These are phyloP conservation scores for Trichosporon ovoides DNA, from an alignment of 1,284 basidiomycete genomes.

Conservation along the genomic window DNA sequence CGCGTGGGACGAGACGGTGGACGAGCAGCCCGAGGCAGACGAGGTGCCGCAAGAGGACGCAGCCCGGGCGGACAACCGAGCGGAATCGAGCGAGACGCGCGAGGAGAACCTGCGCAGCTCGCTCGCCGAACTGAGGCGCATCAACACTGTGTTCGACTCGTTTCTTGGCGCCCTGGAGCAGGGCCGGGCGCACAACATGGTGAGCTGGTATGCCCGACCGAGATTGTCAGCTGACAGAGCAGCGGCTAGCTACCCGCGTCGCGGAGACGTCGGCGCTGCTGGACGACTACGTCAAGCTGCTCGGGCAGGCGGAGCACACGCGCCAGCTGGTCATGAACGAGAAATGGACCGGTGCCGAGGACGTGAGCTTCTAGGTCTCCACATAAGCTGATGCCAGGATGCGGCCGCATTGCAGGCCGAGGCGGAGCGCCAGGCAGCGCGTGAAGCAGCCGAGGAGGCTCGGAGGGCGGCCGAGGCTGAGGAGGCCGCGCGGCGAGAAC, in stretches of 20 bases:
- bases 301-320: constrained; percentile 47
- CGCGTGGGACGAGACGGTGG: neutral
- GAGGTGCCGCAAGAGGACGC: neutral
- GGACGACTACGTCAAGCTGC: constrained; percentile 42
- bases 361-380: constrained; percentile 29
- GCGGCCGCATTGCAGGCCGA: constrained; percentile 26
- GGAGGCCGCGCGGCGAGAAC: constrained; percentile 8
- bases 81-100: constrained; percentile 23
- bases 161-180: constrained; percentile 40
- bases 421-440: constrained; percentile 7
- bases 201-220: too few species aligned
- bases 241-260: constrained; percentile 44
- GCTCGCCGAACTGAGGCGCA: constrained; percentile 42
- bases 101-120: constrained; percentile 32
- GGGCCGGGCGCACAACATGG: constrained; percentile 43
- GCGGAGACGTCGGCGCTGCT: constrained; percentile 39
- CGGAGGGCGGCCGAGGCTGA: constrained; percentile 17
- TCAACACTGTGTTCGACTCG: constrained; percentile 46
- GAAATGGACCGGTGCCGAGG: constrained; percentile 41
- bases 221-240: neutral
- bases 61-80: constrained; percentile 23
- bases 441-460: constrained; percentile 7
- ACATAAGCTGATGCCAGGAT: constrained; percentile 26
- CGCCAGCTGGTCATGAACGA: constrained; percentile 39
- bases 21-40: neutral